These are phyloP conservation scores for Candida sp. DNA, from an alignment of 1,139 yeast genomes.

Conservation along the genomic window DNA sequence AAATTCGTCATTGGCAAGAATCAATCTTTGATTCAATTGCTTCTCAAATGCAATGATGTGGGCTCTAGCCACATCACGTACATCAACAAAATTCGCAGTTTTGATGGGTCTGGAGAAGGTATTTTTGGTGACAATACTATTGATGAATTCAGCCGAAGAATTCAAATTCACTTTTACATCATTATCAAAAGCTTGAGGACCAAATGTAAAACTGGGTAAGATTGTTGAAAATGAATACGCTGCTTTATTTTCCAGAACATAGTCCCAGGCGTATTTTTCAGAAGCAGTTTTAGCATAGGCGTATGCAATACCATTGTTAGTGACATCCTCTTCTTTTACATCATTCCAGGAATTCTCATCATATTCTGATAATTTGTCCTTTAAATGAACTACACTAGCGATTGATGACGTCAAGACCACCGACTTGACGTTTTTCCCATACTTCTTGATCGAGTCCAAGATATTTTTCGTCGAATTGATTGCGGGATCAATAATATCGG, in stretches of 20 bases:
- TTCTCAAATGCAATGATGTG: conserved; percentile 32
- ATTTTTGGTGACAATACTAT: conserved; percentile 12
- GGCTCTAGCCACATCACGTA: conserved; percentile 38
- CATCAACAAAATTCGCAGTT: conserved; percentile 29
- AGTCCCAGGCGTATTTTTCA: conserved; percentile 48
- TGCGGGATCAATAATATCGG: conserved; percentile 28
- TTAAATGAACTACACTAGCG: conserved; percentile 12
- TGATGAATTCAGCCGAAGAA: conserved; percentile 14
- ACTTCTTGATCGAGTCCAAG: conserved; percentile 17
- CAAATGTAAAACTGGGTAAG: conserved; percentile 31
- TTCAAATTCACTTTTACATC: conserved; percentile 8
- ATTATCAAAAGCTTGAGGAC: conserved; percentile 34
- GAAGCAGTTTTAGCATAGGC: conserved; percentile 18
- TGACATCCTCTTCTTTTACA: conserved; percentile 1
- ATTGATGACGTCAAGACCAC: conserved; percentile 22
- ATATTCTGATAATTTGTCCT: conserved; percentile 8
- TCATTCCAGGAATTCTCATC: neutral
- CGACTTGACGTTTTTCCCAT: conserved; percentile 19
- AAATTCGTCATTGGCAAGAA: conserved; percentile 5
- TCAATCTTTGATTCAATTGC: conserved; percentile 2
- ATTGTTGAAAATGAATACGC: neutral
- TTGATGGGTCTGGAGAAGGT: conserved; percentile 11
- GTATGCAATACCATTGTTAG: neutral
- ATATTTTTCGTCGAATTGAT: conserved; percentile 27
- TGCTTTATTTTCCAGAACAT: conserved; percentile 15